Evolutionary conservation across 2,329 filamentous ascomycete genomes (phyloP).

Genomic region (Xylaria sp.): DNA sequence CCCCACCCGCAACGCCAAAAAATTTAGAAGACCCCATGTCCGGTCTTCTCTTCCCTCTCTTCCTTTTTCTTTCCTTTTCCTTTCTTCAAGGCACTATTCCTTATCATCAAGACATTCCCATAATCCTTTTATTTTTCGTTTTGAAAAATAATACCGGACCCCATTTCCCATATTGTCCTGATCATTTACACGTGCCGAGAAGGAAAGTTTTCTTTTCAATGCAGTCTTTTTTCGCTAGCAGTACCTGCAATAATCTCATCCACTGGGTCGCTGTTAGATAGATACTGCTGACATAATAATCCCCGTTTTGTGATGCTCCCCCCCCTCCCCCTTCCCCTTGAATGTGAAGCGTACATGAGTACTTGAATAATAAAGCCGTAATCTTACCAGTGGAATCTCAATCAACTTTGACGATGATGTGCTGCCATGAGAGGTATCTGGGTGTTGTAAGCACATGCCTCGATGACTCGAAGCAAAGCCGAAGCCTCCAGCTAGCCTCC

Average conservation of each 20-base stretch:
- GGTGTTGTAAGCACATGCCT: too few relatives aligned
- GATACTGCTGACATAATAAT: constrained; percentile 88
- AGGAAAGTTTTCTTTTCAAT: constrained; percentile 54
- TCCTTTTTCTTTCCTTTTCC: constrained; percentile 37
- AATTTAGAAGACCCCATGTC: neutral
- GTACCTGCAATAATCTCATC: constrained; percentile 69
- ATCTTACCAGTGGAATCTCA: too few relatives aligned
- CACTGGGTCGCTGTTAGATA: constrained; percentile 95
- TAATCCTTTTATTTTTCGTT: constrained; percentile 19
- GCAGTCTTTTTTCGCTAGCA: constrained; percentile 99
- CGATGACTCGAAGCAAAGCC: too few relatives aligned
- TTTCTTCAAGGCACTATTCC: constrained; percentile 72
- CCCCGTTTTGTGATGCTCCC: too few relatives aligned
- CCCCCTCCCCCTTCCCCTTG: too few relatives aligned
- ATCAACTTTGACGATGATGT: too few relatives aligned
- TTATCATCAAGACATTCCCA: constrained; percentile 84
- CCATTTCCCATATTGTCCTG: constrained; percentile 75
- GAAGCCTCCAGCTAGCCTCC: too few relatives aligned
- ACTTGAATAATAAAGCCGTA: too few relatives aligned
- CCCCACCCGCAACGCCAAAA: neutral
- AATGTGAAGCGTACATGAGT: too few relatives aligned
- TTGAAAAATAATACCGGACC: constrained; percentile 44
- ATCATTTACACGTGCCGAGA: constrained; percentile 94
- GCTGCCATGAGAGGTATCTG: too few relatives aligned
- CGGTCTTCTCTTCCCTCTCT: neutral